Evolutionary conservation across 2,329 filamentous ascomycete species (phyloP), one percentile per base, ranked within the genome.

Genomic region (Neopestalotiopsis clavispora): DNA sequence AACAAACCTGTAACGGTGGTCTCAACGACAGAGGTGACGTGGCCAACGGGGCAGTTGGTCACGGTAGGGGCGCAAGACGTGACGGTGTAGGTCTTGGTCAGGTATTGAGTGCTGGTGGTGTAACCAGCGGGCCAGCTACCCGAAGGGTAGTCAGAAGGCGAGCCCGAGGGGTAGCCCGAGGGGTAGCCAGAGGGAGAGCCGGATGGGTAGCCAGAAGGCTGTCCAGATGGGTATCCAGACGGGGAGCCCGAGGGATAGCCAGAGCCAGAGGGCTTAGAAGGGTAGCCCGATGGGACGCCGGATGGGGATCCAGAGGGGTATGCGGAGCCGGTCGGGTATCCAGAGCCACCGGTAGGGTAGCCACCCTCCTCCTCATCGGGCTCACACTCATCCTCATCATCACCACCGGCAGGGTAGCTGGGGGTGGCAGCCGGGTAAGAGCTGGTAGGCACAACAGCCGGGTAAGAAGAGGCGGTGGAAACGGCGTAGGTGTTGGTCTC

Each of bases 21-120:
- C 61, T 64, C 40, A 30, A 69, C 58, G 10, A 32, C 34, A 32
- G 75, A 79, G 4, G 75, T 75, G 45, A 79, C 73, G 17, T 71
- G 70, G 17, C 75, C 74, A 28, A 69, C 70, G 23, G 75, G 73
- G 71, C 77, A 78, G 73, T 76, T 71, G 17, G 74, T 76, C 9
- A 76, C 73, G 28, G 70, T 73, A 4, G 76, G 68, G n/a, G 72
- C 71, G 72, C 77, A 78, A 20, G 75, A 75, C 34, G 75, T 82
- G 60, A 80, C 73, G 65, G 81, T 81, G 69, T 75, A 74, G 12
- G 68, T 72, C 61, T 73, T 73, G 23, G 74, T 77, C 38, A 71
- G 66, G 68, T 75, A 74, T 65, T 76, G 64, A 38, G 77, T 77
- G 30, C 74, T 75, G 20, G 76, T 78, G 7, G 74, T 76, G 62